Evolutionary conservation across 768 basidiomycete species (phyloP), one percentile per base, ranked within the genome.

Genomic region (Psilocybe sp.): DNA sequence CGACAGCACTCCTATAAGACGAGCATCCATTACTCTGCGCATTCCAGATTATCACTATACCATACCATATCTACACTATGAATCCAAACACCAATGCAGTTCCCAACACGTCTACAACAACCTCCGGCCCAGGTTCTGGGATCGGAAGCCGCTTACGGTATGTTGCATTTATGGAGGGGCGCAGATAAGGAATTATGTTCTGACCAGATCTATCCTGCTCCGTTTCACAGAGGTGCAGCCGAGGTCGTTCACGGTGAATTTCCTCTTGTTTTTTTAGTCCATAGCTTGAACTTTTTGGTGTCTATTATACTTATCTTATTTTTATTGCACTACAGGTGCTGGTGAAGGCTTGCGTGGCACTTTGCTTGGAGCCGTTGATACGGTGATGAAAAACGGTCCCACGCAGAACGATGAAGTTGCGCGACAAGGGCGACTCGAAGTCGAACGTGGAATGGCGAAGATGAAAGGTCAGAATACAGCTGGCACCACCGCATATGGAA

Each of bases 321-420:
- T 38, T 16, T 18, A 37, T 5, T 38, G 10, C n/a, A n/a, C 37
- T 13, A 28, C 50, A 75, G 78, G 78, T 3, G 23, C 72, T 1
- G 74, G 76, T 6, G 78, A 80, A 34, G 70, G 64, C 38, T 49
- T 79, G 5, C 70, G 76, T 19, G 79, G 79, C 6, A 68, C 74
- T 0, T 50, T 68, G 8, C 56, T 78, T 40, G 69, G 71, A 10
- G 68, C 69, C 3, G 52, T 76, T 9, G 76, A 79, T 47, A 62
- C 64, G 1, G 34, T 69, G 9, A 55, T 65, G 2, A 59, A 63
- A 5, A 55, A 63, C 11, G 60, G 61, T 0, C 60, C 59, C 5
- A 50, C 57, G 5, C 64, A 60, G 13, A 63, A 78, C 5, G 70
- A 71, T 4, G 69, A 71, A 3, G 65, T 74, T 5, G 66, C 63